Evolutionary conservation across 352 stramenopile species (phyloP).

Genomic region (Globisporangium sylvaticum): DNA sequence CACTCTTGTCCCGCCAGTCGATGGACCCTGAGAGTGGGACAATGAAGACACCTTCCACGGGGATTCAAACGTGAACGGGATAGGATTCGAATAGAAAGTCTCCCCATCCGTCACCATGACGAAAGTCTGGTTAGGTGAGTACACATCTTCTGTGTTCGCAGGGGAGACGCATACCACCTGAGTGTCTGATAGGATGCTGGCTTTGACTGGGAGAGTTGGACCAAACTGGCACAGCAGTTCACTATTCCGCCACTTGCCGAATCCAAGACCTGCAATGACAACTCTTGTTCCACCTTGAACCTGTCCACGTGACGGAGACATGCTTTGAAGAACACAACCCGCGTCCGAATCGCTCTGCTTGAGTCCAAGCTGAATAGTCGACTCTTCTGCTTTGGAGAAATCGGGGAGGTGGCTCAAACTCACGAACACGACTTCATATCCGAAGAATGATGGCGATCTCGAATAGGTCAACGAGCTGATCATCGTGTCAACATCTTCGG

Average conservation of each 20-base stretch:
- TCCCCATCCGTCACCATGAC: constrained; percentile 55
- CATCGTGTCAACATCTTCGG: constrained; percentile 27
- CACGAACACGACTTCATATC: constrained; percentile 58
- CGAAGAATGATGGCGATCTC: constrained; percentile 45
- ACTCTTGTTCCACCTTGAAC: constrained; percentile 40
- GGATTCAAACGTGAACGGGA: constrained; percentile 45
- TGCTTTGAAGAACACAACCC: constrained; percentile 19
- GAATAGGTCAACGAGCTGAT: constrained; percentile 45
- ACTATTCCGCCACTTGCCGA: constrained; percentile 22
- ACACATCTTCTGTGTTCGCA: constrained; percentile 15
- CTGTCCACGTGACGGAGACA: constrained; percentile 31
- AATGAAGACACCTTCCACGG: constrained; percentile 29
- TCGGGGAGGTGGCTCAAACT: constrained; percentile 40
- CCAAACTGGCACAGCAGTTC: constrained; percentile 57
- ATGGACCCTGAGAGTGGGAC: constrained; percentile 24
- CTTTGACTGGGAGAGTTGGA: constrained; percentile 25
- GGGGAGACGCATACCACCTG: constrained; percentile 39
- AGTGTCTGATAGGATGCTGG: constrained; percentile 33
- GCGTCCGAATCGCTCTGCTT: constrained; percentile 24
- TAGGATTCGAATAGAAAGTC: constrained; percentile 56
- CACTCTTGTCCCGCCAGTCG: constrained; percentile 33
- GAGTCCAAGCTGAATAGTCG: constrained; percentile 37
- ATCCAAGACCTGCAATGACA: constrained; percentile 36
- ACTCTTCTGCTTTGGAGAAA: constrained; percentile 42
- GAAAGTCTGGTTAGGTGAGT: constrained; percentile 27